Conservation (phyloP, 257 asterid species). For the Lithospermum erythrorhizon region DNA sequence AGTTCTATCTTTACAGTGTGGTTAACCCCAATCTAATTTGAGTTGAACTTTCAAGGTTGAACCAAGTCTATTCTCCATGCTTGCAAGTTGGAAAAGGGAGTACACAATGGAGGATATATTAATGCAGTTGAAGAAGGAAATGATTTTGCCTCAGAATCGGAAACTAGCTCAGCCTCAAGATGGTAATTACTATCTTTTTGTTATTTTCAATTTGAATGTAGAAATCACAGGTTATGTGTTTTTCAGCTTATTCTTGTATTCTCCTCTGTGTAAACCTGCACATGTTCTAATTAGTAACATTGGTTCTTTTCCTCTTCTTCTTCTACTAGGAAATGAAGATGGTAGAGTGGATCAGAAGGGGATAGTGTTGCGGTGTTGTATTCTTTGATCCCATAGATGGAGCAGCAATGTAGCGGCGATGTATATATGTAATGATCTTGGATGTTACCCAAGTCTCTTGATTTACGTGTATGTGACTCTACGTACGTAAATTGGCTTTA, state of each 20-base stretch:
- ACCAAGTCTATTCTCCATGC: conserved; percentile 63
- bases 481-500: neutral
- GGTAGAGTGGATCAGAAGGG: conserved; percentile 70
- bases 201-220: neutral
- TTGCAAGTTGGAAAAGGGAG: conserved; percentile 69
- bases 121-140: conserved; percentile 60
- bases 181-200: conserved; percentile 26
- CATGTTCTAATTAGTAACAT: neutral
- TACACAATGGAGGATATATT: conserved; percentile 80
- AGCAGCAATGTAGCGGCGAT: conserved; percentile 7
- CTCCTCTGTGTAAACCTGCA: too few species aligned
- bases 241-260: too few species aligned
- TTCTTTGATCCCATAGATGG: conserved; percentile 28
- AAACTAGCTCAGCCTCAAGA: conserved; percentile 69
- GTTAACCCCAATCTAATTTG: conserved; percentile 3
- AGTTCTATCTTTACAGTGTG: neutral
- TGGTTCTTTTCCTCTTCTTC: conserved; percentile 4
- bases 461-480: conserved; percentile 1
- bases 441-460: neutral
- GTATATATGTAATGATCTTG: conserved; percentile 14
- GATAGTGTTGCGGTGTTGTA: conserved; percentile 54
- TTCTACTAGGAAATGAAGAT: conserved; percentile 55
- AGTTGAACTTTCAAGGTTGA: conserved; percentile 42
- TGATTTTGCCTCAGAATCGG: conserved; percentile 77
- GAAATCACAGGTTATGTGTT: neutral